phyloP scores from a whole-genome alignment of 768 basidiomycete genomes.

The Suillus fuscotomentosus region DNA sequence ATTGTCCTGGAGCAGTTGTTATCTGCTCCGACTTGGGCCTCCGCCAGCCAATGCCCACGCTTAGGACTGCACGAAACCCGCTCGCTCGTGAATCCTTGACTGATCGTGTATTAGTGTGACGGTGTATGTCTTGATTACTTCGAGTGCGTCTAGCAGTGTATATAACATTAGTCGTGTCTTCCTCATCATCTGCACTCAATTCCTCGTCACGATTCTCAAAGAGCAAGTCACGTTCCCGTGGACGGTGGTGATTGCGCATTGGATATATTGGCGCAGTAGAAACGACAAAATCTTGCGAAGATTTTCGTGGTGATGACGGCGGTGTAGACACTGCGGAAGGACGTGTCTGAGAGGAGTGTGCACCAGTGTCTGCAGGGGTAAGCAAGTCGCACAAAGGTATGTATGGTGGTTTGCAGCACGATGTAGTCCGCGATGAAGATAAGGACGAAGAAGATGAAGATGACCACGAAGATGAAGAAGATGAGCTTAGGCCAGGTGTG shows the following conservation, averaged over 20 bases:
- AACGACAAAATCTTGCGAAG: neutral
- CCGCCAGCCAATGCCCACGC: conserved; percentile 27
- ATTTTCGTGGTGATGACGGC: neutral
- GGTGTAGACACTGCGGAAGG: neutral
- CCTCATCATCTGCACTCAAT: conserved; percentile 2
- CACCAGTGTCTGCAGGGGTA: conserved; percentile 4
- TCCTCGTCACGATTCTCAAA: neutral
- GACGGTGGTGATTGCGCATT: conserved; percentile 7
- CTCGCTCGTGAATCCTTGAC: conserved; percentile 15
- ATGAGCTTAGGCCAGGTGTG: neutral
- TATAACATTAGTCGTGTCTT: conserved; percentile 10
- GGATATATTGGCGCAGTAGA: neutral
- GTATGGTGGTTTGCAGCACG: conserved; percentile 3
- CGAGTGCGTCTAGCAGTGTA: conserved; percentile 22
- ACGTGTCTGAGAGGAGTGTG: neutral
- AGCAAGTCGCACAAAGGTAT: conserved; percentile 5
- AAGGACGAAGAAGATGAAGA: neutral
- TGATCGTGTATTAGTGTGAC: conserved; percentile 6
- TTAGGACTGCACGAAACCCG: conserved; percentile 24
- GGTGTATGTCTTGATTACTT: conserved; percentile 21
- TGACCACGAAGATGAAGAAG: neutral
- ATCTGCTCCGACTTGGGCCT: conserved; percentile 45
- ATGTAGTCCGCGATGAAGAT: neutral
- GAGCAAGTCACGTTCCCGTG: conserved; percentile 6
- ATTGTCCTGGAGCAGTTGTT: conserved; percentile 58